phyloP scores from a whole-genome alignment of 495 filamentous ascomycete species.

The Neurospora sp. region DNA sequence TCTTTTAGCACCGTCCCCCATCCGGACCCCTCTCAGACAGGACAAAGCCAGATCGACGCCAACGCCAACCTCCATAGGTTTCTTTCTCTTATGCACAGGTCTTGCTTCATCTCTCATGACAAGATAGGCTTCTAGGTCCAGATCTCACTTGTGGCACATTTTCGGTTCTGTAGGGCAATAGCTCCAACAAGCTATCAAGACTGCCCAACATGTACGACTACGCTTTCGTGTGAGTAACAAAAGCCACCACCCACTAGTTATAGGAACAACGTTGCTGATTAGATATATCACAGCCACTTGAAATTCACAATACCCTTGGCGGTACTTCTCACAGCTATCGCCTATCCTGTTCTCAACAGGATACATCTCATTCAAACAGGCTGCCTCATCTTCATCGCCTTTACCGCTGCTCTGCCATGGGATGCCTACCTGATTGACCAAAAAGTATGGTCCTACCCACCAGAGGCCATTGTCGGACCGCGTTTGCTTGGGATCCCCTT shows the following conservation, averaged over 20 bases:
- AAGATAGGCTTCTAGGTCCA: background rate
- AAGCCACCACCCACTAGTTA: background rate
- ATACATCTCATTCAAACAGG: constrained; percentile 49
- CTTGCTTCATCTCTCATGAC: background rate
- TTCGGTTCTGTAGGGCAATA: background rate
- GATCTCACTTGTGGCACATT: background rate
- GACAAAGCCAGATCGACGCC: background rate
- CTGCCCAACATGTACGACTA: constrained; percentile 48
- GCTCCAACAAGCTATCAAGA: background rate
- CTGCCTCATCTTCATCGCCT: constrained; percentile 46
- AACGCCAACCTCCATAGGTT: background rate
- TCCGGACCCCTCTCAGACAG: background rate
- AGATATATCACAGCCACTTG: constrained; percentile 40
- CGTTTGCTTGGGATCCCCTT: constrained; percentile 48
- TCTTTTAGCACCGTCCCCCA: background rate
- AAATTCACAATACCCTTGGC: constrained; percentile 59
- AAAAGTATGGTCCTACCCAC: constrained; percentile 59
- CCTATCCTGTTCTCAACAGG: constrained; percentile 46
- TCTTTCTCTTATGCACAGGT: background rate
- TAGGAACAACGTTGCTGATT: background rate
- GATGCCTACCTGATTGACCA: constrained; percentile 57
- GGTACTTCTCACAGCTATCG: constrained; percentile 42
- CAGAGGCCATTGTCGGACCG: constrained; percentile 45
- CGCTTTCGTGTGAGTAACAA: constrained; percentile 48
- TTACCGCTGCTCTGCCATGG: constrained; percentile 57